A percentile compares a stretch with the other conserved stretches of the same genome.
These are phyloP conservation scores for Hyaloscypha bicolor DNA, from an alignment of 495 filamentous ascomycete species.

Conservation along the genomic window DNA sequence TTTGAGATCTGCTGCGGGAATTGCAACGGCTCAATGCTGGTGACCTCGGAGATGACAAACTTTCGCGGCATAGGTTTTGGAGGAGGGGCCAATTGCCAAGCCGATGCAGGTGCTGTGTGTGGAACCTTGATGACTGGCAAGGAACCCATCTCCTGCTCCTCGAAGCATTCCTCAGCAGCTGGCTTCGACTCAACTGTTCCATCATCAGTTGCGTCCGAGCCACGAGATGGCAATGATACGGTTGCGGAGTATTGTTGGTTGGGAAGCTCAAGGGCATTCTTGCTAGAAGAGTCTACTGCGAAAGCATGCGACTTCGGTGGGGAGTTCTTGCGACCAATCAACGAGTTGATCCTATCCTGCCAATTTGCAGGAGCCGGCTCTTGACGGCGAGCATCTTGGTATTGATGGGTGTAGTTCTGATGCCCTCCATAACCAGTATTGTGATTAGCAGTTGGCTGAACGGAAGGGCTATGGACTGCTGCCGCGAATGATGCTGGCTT, in stretches of 20 bases:
- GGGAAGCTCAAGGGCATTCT: conserved; percentile 58
- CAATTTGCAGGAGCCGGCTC: conserved; percentile 45
- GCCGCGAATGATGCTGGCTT: conserved; percentile 58
- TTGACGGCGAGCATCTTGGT: conserved; percentile 30
- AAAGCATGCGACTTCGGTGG: conserved; percentile 54
- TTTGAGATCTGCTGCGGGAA: conserved; percentile 44
- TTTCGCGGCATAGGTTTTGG: conserved; percentile 41
- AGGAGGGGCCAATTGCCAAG: conserved; percentile 39
- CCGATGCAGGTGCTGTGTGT: conserved; percentile 54
- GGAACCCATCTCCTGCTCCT: conserved; percentile 80
- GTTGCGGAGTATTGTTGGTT: conserved; percentile 52
- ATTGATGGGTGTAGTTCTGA: conserved; percentile 20
- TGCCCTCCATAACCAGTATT: conserved; percentile 21
- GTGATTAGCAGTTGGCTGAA: conserved; percentile 21
- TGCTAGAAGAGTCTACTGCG: conserved; percentile 60
- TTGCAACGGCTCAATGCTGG: conserved; percentile 41
- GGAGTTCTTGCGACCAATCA: conserved; percentile 65
- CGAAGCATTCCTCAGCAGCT: conserved; percentile 79
- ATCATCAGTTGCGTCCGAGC: conserved; percentile 25
- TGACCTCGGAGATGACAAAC: conserved; percentile 38
- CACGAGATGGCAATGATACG: conserved; percentile 56
- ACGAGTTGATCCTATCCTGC: conserved; percentile 75
- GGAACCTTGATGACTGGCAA: conserved; percentile 71
- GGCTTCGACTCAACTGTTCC: conserved; percentile 52
- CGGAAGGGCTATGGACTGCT: conserved; percentile 50